Conservation (phyloP, 108 stramenopile genomes). For the Nitzschia palea region DNA sequence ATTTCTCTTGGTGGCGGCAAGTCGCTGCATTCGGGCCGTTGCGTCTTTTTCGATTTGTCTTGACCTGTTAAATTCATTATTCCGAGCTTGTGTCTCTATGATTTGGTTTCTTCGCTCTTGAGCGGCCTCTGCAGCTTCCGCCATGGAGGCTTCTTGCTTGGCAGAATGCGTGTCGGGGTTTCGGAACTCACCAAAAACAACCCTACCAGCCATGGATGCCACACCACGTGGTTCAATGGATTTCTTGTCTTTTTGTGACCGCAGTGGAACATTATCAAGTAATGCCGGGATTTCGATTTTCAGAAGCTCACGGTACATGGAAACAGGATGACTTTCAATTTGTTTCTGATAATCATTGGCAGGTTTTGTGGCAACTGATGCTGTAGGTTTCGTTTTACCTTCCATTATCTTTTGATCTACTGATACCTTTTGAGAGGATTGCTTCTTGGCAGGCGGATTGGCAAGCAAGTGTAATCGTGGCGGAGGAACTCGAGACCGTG, state of each 20-base stretch:
- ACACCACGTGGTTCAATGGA: neutral
- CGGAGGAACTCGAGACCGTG: conserved; percentile 38
- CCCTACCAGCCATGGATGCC: conserved; percentile 33
- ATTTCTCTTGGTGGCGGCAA: conserved; percentile 47
- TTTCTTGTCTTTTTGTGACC: neutral
- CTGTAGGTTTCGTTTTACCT: neutral
- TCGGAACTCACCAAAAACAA: conserved; percentile 42
- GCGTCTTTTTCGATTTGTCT: conserved; percentile 41
- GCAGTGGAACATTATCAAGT: conserved; percentile 11
- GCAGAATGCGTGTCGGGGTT: conserved; percentile 50
- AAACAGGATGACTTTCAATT: neutral
- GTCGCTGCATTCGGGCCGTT: conserved; percentile 49
- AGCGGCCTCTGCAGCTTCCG: conserved; percentile 30
- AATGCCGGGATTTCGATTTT: conserved; percentile 14
- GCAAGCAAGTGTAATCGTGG: conserved; percentile 44
- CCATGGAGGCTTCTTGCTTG: conserved; percentile 32
- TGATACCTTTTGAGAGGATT: too few species aligned
- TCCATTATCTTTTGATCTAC: too few species aligned
- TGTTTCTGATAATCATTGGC: too few species aligned
- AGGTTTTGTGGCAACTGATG: too few species aligned
- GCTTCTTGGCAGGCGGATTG: neutral
- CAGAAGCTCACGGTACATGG: conserved; percentile 25
- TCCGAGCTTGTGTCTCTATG: conserved; percentile 9
- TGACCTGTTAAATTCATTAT: conserved; percentile 31
- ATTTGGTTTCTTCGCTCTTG: conserved; percentile 20